Percentiles rank a stretch among this genome's conserved stretches.
Evolutionary conservation across 257 asterid species (phyloP).

Genomic region (Capsicum chinense): DNA sequence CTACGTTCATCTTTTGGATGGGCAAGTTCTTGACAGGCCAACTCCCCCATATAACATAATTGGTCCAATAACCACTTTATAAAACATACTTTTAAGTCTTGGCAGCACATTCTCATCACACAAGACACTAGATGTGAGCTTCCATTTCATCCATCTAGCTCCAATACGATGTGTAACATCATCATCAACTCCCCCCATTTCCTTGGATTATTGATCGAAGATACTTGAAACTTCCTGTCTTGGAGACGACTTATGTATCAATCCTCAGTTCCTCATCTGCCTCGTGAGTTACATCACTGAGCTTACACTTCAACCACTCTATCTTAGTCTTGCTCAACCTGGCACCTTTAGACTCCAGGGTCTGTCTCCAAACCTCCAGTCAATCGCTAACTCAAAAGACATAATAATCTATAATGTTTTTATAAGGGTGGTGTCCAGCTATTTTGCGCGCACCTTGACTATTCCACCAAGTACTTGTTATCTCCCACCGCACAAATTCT

Average conservation of each 20-base stretch:
- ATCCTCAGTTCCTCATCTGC: background rate
- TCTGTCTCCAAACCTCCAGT: background rate
- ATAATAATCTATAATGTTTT: background rate
- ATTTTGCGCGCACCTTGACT: background rate
- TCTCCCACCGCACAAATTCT: background rate
- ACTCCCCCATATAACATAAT: background rate
- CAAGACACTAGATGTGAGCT: background rate
- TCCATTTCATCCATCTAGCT: background rate
- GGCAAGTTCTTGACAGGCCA: no score
- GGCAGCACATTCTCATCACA: no score
- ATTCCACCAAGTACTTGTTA: background rate
- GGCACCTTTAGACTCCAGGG: background rate
- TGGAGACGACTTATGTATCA: background rate
- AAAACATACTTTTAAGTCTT: background rate
- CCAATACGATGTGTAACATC: background rate
- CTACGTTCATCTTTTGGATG: no score
- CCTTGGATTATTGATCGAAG: background rate
- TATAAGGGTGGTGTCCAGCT: background rate
- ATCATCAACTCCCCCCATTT: background rate
- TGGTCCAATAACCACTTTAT: background rate
- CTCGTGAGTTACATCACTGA: no score
- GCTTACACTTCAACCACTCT: no score
- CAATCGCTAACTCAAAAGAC: background rate
- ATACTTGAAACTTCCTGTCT: background rate
- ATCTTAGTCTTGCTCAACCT: no score